Evolutionary conservation across 2,329 filamentous ascomycete genomes (phyloP), one percentile per base, ranked within the genome.

Genomic region (Fusarium subtropicale): DNA sequence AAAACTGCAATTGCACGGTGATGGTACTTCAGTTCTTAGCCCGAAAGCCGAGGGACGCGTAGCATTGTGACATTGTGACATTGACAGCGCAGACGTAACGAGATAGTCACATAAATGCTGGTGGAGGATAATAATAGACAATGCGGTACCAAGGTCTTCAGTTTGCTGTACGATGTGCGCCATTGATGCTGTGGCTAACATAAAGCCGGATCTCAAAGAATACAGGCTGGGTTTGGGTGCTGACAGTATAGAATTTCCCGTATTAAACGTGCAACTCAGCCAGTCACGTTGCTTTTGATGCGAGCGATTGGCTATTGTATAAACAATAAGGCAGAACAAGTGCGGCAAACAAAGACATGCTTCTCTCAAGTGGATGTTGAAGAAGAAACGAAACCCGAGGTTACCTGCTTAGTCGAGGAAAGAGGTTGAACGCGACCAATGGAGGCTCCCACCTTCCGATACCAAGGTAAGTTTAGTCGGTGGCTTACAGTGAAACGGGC

Each of bases 151-250:
- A 41, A 22, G 34, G n/a, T 52, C 20, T 54, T 39, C 12, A 30
- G 24, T n/a, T 41, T 33, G 50, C 42, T 33, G 41, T 51, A 20
- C 30, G 28, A 60, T 39, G 33, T 39, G 44, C 54, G 67, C 63
- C 67, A 70, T 60, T 56, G 66, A 69, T 70, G 66, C 44, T 60
- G 58, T 71, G 67, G 67, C 67, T 64, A 64, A 52, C 24, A 24
- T 15, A 41, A 46, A 52, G 38, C 38, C 54, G 31, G 36, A 42
- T 28, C 36, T 67, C 22, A 44, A 24, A 59, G 63, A 31, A 56
- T 30, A 30, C 30, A 7, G 36, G 33, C n/a, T 20, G 56, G 26
- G n/a, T 46, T 54, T 52, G 28, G 44, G 42, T 58, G 61, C 36
- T 26, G 64, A 69, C 38, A 31, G 20, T 47, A 53, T 44, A 33